A percentile compares a stretch with the other conserved stretches of the same genome.
Evolutionary conservation across 78 protist species (phyloP).

Genomic region (Diacronema lutheri): DNA sequence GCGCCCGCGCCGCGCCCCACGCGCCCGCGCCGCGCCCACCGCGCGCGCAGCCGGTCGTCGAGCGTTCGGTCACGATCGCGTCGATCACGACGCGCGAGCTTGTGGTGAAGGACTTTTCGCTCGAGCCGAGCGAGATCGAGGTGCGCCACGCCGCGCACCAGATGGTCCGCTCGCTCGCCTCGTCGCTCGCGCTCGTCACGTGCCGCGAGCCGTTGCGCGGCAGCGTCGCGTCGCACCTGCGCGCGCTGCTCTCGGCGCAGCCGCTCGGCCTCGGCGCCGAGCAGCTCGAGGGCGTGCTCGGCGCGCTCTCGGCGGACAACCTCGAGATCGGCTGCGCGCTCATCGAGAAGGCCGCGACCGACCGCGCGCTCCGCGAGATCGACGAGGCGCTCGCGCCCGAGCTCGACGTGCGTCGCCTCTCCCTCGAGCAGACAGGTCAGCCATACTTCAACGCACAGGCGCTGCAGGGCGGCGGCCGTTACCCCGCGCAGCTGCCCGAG

Average conservation of each 20-base stretch:
- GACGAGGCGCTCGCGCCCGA: constrained; percentile 71
- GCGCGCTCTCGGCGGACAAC: constrained; percentile 70
- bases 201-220: constrained; percentile 89
- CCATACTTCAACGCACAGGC: constrained; percentile 58
- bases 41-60: constrained; percentile 86
- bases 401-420: constrained; percentile 43
- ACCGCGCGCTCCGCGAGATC: constrained; percentile 68
- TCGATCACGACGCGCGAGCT: constrained; percentile 82
- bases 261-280: constrained; percentile 1
- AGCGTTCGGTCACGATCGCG: constrained; percentile 85
- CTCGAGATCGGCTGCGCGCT: constrained; percentile 79
- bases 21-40: too few species aligned
- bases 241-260: constrained; percentile 32
- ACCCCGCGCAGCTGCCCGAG: constrained; percentile 72
- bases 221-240: constrained; percentile 53
- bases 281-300: constrained; percentile 63
- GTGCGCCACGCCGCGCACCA: constrained; percentile 81
- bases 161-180: constrained; percentile 89
- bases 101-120: constrained; percentile 90
- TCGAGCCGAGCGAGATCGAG: constrained; percentile 82
- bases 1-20: not conserved
- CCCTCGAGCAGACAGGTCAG: constrained; percentile 39
- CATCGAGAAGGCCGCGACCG: constrained; percentile 85
- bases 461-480: constrained; percentile 34
- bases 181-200: constrained; percentile 86